Base-by-base conservation (phyloP, 208 protist genomes). In the Acanthamoeba divionensis region DNA sequence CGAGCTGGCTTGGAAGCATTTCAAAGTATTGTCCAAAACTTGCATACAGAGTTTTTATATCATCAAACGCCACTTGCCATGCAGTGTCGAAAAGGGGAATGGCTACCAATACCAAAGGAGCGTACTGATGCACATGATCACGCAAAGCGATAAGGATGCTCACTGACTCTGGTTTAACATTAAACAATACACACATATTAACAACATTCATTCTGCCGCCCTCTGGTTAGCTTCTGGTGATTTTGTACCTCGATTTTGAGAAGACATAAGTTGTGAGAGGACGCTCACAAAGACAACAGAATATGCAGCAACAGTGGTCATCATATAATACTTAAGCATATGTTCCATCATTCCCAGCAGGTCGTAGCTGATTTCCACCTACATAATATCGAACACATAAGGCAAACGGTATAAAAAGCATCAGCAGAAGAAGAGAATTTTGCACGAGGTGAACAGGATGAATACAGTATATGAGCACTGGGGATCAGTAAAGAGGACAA, bases 271-370 rank as follows among this genome's bases (percentile, higher is more conserved):
- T 29, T 26, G 50, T 26, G 71, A 45, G 33, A 82, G 29, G 24
- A 82, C 71, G 9, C 55, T 21, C 26, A 82, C 38, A 33, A 41
- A 82, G 12, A 82, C 71, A 31, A 82, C 31, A 31, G 62, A 82
- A 31, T 82, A 82, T 24, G 71, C 45, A 10, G 71, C 0, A 7
- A 82, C 15, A 31, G 15, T 36, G 21, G 45, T 45, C 10, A 82
- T 10, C 33, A 26, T 13, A 52, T 82, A 52, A 26, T 82, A 82
- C 71, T 82, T 82, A 31, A 82, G 45, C 71, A 82, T 82, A 29
- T 82, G 71, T 52, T 82, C 71, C n/a, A 60, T 33, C 33, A 82
- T 55, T 2, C 71, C 71, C 24, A 6, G 0, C 31, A 63, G 62
- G 48, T 82, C 71, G 71, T 82, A 82, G n/a, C n/a, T 36, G 18